Evolutionary conservation across 164 flowering plant species (phyloP), one percentile per base, ranked within the genome.

Genomic region (Umbilicus rupestris): DNA sequence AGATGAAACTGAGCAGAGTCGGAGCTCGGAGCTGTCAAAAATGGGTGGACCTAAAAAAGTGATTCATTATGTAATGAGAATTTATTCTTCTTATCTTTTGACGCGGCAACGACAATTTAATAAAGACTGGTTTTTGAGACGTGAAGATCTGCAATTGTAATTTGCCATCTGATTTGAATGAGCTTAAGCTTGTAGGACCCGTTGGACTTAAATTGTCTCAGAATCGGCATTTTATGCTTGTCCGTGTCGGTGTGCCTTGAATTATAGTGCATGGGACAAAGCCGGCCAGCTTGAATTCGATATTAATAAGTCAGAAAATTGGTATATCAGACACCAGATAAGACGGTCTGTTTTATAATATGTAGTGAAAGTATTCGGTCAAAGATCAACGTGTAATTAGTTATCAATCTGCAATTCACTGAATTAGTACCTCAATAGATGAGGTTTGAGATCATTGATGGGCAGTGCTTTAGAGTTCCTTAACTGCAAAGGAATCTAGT

Each of bases 71-170:
- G 26, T 3, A 14, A 52, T 26, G 17, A 31, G 31, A 52, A 52
- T 31, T 52, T 52, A 26, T 52, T 52, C 30, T 24, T 52, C 59
- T 52, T 28, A 52, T 52, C 59, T 24, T 52, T 52, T 52, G 31
- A 52, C 59, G 59, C 31, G 59, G 30, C 17, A 52, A 24, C 31
- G 16, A 49, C 31, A 16, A 52, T 52, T 24, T 52, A 52, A 26
- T 24, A 24, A 9, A 24, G 4, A n/a, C n/a, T n/a, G 20, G 46
- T 4, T 0, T 16, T 46, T 46, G 50, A 9, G 2, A 46, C 20
- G 20, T 12, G 26, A 20, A 49, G 55, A 49, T 49, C 55, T n/a
- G 9, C 55, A 49, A 1, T 2, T n/a, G 55, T 7, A n/a, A n/a
- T 49, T 49, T 49, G 55, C 28, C 26, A n/a, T 49, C 24, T 49